Evolutionary conservation across 768 basidiomycete genomes (phyloP), one percentile per base, ranked within the genome.

Genomic region (Serendipita vermifera): DNA sequence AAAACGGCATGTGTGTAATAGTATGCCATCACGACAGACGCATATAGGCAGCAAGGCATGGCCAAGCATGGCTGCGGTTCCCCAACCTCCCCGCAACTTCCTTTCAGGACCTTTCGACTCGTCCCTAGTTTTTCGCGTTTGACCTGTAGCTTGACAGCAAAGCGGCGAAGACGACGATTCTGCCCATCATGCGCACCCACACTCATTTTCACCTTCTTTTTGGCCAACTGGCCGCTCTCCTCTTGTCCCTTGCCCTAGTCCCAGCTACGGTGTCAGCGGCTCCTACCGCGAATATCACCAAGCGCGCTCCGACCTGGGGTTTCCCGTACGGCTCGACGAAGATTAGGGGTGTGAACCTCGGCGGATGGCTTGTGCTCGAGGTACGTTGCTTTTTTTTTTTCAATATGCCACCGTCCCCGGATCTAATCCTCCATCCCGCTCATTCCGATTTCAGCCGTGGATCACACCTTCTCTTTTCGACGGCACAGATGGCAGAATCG

Each of bases 301-400:
- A 51, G 17, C 43, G 56, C 29, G 43, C 69, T 11, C 66, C 80
- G 57, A 67, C 66, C 29, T 78, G 75, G 20, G 76, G 79, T 53
- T 88, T 88, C 63, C 74, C 85, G 3, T 89, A 89, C 61, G 87
- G 85, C 22, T 74, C 75, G 3, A 59, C 78, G 69, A 83, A 81
- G 62, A 80, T 90, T 46, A 80, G 87, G 11, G 88, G 88, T 57
- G 88, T 90, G 61, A 90, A 85, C 69, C 76, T 91, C 26, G 88
- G 87, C 27, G 78, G 79, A 2, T 79, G 78, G 78, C 74, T 79
- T 35, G 69, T 80, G 5, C 67, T 78, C 24, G 77, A 77, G 71
- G 77, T 75, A 32, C 67, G 74, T 14, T 32, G 14, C 46, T 54
- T 54, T 29, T 57, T 3, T 39, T 55, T 31, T 31, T 38, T 5